A percentile compares a stretch with the other conserved stretches of the same genome.
Conservation (phyloP, 2,329 filamentous ascomycete species). For the Aspergillus novofumigatus region DNA sequence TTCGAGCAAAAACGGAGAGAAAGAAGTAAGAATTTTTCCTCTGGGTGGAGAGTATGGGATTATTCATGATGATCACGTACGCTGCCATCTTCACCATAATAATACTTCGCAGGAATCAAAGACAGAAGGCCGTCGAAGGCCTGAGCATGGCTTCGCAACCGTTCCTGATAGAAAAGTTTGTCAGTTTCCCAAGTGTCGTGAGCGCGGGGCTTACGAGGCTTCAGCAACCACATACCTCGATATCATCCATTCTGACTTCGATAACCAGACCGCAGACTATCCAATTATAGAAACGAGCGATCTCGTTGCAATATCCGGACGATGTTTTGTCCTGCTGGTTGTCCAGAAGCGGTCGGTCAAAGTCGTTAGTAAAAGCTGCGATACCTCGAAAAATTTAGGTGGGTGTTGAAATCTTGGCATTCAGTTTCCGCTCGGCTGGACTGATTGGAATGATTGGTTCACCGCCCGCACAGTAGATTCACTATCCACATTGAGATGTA, state of each 20-base stretch:
- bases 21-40: slow-evolving; percentile 1
- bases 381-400: slow-evolving; percentile 37
- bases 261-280: slow-evolving; percentile 1
- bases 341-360: slow-evolving; percentile 13
- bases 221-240: slow-evolving; percentile 32
- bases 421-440: slow-evolving; percentile 25
- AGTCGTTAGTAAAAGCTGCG: slow-evolving; percentile 16
- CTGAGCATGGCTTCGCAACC: slow-evolving; percentile 55
- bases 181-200: slow-evolving; percentile 17
- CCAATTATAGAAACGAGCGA: background rate
- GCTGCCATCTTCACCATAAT: slow-evolving; percentile 80
- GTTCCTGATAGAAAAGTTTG: slow-evolving; percentile 37
- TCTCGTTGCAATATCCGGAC: slow-evolving; percentile 8
- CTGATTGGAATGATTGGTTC: slow-evolving; percentile 8
- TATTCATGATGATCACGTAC: slow-evolving; percentile 51
- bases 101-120: slow-evolving; percentile 83
- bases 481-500: background rate
- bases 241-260: slow-evolving; percentile 31
- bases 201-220: slow-evolving; percentile 8
- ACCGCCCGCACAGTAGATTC: slow-evolving; percentile 16
- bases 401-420: slow-evolving; percentile 37
- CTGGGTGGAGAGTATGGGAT: background rate
- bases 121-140: slow-evolving; percentile 84
- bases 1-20: slow-evolving; percentile 7
- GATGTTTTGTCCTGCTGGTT: slow-evolving; percentile 11